Evolutionary conservation across 202 grass and related monocot species (phyloP), one percentile per base, ranked within the genome.

Genomic region (Schoenoplectus tabernaemontani): DNA sequence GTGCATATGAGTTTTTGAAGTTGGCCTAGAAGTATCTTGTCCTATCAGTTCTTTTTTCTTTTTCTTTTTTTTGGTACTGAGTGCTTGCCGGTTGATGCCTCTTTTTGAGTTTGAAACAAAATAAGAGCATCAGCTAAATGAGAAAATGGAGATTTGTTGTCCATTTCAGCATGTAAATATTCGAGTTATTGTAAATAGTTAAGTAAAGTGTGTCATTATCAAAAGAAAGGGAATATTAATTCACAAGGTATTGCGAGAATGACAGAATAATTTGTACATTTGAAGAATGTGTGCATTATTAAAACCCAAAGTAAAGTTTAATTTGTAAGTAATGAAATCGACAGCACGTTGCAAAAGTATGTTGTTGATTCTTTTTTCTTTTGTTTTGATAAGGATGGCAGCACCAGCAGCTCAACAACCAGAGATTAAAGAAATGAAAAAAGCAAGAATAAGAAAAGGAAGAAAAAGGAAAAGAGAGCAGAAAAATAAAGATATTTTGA

Each of bases 1-100:
- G 84, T 9, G 39, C 53, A 37, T 89, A 81, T 82, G 39, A 67
- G 79, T 76, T 70, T 48, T 58, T 89, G 26, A 84, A 88, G 22
- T 33, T 86, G 77, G 70, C 46, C 7, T 74, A 74, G 26, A 51
- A 19, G 36, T 42, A 38, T 28, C 28, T 37, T 38, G n/a, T 64
- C 12, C 16, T 53, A 53, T 53, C 48, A n/a, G 28, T 28, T 28
- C 28, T 28, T 28, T 28, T 28, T 28, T 28, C 28, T 28, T 28
- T 28, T 28, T 28, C 28, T 28, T 12, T 59, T 26, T 17, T 17
- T 64, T 64, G 57, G 24, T 12, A 1, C 28, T 59, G 9, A 59
- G 11, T 28, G 57, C 57, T 28, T 59, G 17, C 22, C 7, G 23
- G 23, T 26, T 15, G 59, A 38, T 19, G 16, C 15, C 22, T 70